Evolutionary conservation across 164 flowering plant genomes (phyloP).

Genomic region (Annona squamosa): DNA sequence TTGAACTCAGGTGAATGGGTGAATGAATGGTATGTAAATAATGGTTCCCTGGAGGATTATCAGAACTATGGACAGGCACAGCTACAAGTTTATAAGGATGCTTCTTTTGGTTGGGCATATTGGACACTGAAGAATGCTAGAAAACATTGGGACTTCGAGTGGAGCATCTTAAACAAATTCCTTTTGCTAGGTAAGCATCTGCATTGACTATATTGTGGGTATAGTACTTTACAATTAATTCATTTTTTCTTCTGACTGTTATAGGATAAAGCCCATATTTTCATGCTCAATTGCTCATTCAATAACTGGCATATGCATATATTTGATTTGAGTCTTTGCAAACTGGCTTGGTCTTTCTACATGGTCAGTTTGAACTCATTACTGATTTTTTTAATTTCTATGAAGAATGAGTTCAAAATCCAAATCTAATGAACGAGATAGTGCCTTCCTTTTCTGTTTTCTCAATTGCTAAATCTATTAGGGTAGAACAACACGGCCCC

Average conservation of each 20-base stretch:
- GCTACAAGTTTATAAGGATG: constrained; percentile 56
- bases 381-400: no score
- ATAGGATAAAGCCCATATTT: not conserved
- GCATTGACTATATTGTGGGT: not conserved
- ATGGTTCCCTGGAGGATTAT: constrained; percentile 46
- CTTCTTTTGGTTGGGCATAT: constrained; percentile 90
- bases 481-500: no score
- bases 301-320: not conserved
- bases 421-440: no score
- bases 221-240: not conserved
- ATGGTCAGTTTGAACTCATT: no score
- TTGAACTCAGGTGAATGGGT: constrained; percentile 81
- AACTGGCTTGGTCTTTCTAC: no score
- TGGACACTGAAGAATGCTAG: constrained; percentile 82
- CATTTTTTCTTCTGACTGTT: not conserved
- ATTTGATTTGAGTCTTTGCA: no score
- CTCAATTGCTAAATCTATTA: no score
- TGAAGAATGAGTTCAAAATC: no score
- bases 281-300: not conserved
- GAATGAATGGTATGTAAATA: constrained; percentile 66
- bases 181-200: constrained; percentile 46
- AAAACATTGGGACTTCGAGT: constrained; percentile 84
- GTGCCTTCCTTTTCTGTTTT: no score
- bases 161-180: constrained; percentile 65
- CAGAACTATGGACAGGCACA: constrained; percentile 70